phyloP scores from a whole-genome alignment of 1,139 yeast genomes.

The Pichia sp. region DNA sequence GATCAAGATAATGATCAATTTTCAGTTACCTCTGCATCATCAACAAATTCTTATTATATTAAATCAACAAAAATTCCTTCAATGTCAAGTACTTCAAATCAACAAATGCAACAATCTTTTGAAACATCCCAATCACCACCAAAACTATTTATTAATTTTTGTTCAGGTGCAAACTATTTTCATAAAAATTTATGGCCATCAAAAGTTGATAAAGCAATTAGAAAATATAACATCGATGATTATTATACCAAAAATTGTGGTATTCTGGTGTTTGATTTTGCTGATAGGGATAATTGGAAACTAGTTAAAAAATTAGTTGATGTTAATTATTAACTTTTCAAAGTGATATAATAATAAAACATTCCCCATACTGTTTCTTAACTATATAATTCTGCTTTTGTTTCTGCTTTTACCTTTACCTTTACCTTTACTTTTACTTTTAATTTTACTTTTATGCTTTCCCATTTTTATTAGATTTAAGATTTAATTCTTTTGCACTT shows the following conservation, averaged over 20 bases:
- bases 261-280: conserved; percentile 59
- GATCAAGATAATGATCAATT: neutral
- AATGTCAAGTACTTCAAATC: neutral
- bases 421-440: neutral
- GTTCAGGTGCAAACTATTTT: conserved; percentile 70
- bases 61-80: neutral
- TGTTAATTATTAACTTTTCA: conserved; percentile 37
- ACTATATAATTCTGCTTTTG: neutral
- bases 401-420: neutral
- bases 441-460: neutral
- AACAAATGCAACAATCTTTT: neutral
- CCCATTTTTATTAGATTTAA: neutral
- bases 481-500: neutral
- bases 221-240: conserved; percentile 41
- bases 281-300: conserved; percentile 58
- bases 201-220: conserved; percentile 51
- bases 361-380: neutral
- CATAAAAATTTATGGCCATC: conserved; percentile 73
- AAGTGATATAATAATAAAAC: neutral
- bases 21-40: neutral
- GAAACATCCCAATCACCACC: conserved; percentile 20
- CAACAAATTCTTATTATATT: neutral
- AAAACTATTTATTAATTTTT: conserved; percentile 64
- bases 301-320: conserved; percentile 47
- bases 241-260: conserved; percentile 49